Base-by-base conservation (phyloP, 139 green algal species). In the Chlorella sp. region DNA sequence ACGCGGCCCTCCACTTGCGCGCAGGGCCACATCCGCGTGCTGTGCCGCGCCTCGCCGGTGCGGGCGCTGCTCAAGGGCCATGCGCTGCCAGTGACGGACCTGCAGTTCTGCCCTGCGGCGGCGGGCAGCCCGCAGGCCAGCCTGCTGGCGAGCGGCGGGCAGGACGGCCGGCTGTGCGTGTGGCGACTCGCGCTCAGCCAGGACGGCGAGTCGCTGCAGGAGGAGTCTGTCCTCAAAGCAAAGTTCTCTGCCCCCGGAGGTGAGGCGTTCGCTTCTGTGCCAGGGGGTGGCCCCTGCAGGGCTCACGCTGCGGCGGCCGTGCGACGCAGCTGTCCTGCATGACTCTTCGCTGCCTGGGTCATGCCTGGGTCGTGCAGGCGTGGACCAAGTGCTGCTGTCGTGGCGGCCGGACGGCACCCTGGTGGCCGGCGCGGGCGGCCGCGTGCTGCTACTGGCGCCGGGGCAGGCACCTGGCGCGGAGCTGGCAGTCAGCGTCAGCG, bases 1-100 rank as follows among this genome's bases (percentile, higher is more conserved):
- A n/a, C n/a, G n/a, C n/a, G n/a, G n/a, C n/a, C n/a, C n/a, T n/a
- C n/a, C n/a, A n/a, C n/a, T n/a, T n/a, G n/a, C n/a, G n/a, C n/a
- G n/a, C n/a, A n/a, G 17, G 91, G 92, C 29, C 88, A 93, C 48
- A 84, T 97, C n/a, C 86, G 93, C 0, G 82, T 91, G 36, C 80
- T 97, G 38, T 82, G 91, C 78, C 81, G 81, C 29, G 73, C 79
- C 55, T 87, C 84, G 0, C 83, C 77, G 14, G 81, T 38, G 12
- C 74, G 88, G 2, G 86, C 87, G 3, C 86, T 97, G 14, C 74
- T 93, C 65, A 93, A 93, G 60, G 89, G 88, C 17, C 90, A 95
- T 72, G 68, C 71, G 8, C 46, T 21, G 15, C 82, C 85, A 17
- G 41, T 96, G 2, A 81, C 84, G 8, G 86, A 91, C 77, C 77